These are phyloP conservation scores for Trypanosoma mega DNA, from an alignment of 208 protist species.

Conservation along the genomic window DNA sequence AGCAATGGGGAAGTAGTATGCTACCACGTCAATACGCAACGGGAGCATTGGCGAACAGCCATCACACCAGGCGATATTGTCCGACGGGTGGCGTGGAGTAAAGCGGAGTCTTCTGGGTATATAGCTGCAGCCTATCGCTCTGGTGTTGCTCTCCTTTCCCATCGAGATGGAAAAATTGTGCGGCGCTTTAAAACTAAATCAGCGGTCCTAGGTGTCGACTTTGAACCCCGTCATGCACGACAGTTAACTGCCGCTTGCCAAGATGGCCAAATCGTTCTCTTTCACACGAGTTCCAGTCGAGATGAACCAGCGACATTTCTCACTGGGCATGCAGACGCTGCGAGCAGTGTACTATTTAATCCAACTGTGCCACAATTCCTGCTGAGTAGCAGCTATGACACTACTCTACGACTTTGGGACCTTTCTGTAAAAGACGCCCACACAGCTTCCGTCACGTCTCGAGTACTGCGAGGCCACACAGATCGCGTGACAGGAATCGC, in stretches of 20 bases:
- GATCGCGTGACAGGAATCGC: conserved; percentile 66
- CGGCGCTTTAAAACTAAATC: conserved; percentile 55
- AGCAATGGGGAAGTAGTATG: conserved; percentile 73
- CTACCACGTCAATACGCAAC: conserved; percentile 65
- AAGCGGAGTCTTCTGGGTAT: conserved; percentile 41
- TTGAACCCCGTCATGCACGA: conserved; percentile 64
- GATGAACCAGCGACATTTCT: conserved; percentile 52
- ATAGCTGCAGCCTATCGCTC: conserved; percentile 52
- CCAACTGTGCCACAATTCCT: conserved; percentile 70
- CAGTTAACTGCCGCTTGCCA: conserved; percentile 79
- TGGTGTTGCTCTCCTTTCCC: conserved; percentile 56
- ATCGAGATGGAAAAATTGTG: conserved; percentile 73
- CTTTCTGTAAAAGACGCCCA: conserved; percentile 58
- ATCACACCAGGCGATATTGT: conserved; percentile 46
- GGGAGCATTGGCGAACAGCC: conserved; percentile 56
- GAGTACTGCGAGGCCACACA: conserved; percentile 76
- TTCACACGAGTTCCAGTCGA: conserved; percentile 53
- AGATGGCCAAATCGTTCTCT: conserved; percentile 80
- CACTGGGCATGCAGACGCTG: conserved; percentile 73
- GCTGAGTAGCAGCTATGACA: conserved; percentile 84
- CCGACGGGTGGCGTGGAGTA: conserved; percentile 51
- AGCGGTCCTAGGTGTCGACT: conserved; percentile 62
- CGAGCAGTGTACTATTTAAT: conserved; percentile 80
- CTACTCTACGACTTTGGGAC: conserved; percentile 91
- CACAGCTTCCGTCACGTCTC: conserved; percentile 61